Base-by-base conservation (phyloP, 23 red algal species). In the Gracilaria caudata region DNA sequence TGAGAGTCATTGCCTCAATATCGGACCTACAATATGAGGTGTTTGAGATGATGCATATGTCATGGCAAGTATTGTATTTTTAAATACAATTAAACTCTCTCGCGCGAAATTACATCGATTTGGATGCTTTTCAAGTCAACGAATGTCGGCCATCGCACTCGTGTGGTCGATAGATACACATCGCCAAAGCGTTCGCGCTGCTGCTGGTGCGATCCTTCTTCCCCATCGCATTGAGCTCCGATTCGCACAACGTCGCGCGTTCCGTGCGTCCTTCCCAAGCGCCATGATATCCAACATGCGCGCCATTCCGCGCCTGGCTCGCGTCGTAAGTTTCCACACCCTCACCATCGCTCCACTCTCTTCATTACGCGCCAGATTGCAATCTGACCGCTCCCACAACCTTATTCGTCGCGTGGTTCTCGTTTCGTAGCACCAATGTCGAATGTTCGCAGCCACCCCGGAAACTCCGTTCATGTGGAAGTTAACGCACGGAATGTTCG, bases 401-500 rank as follows among this genome's bases (percentile, higher is more conserved):
- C 34, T 4, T 34, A 7, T 39, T 16, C 1, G 11, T 2, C 60
- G 25, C 20, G 10, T 34, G 20, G 40, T 28, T n/a, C 16, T 41
- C 0, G 40, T 16, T 71, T 3, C 23, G 11, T 29, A 79, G 44
- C 36, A 25, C 34, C 74, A 53, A 38, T 57, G 70, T 59, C 83
- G 83, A 20, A 64, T 7, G 3, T 75, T 87, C 35, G 68, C 83
- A 4, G 28, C 83, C 14, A 23, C 14, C 40, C 14, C 86, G 0
- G 73, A 79, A 23, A 46, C 75, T 25, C 74, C 74, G 28, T 44
- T 90, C 6, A 79, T 93, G 77, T 98, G 95, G 95, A 86, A 88
- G 26, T 44, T 78, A 19, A 45, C 93, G 28, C 95, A 98, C 51
- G 91, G 95, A 77, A 80, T 87, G 64, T 94, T 98, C 55, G 95